Evolutionary conservation across 495 filamentous ascomycete species (phyloP).

Genomic region (Hypoxylon intermedium): DNA sequence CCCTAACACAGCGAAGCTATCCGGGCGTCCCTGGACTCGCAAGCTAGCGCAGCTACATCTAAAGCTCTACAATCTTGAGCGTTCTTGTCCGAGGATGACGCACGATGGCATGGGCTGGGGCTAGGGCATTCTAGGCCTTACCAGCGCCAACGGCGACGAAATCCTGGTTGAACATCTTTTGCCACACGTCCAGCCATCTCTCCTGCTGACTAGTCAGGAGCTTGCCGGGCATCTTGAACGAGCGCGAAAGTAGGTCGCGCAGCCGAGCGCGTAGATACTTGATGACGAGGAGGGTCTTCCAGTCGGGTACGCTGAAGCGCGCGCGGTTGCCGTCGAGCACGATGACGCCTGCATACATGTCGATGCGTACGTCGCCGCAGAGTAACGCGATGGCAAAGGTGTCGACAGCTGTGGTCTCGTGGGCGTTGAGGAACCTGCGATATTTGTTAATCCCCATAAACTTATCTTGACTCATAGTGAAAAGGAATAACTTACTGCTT

Average conservation of each 20-base stretch:
- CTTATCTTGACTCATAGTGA: background rate
- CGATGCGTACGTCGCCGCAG: constrained; percentile 85
- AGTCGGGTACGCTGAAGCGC: constrained; percentile 86
- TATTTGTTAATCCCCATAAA: constrained; percentile 5
- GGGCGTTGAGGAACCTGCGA: constrained; percentile 77
- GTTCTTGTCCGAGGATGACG: background rate
- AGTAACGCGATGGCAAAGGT: constrained; percentile 82
- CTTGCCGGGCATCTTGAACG: constrained; percentile 76
- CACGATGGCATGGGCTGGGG: background rate
- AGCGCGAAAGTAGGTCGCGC: constrained; percentile 71
- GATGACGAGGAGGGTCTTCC: constrained; percentile 86
- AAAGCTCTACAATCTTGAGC: background rate
- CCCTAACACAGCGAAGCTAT: too few relatives aligned
- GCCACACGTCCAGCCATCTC: constrained; percentile 77
- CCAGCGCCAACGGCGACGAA: constrained; percentile 9
- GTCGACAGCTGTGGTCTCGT: constrained; percentile 84
- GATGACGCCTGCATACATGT: constrained; percentile 84
- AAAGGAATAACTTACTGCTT: constrained; percentile 61
- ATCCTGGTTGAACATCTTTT: constrained; percentile 55
- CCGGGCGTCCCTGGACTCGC: too few relatives aligned
- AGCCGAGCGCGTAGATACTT: constrained; percentile 75
- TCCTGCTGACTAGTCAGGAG: constrained; percentile 70
- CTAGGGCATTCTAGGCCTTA: constrained; percentile 18
- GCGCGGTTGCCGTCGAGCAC: constrained; percentile 85
- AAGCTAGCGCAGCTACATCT: too few relatives aligned